phyloP scores from a whole-genome alignment of 1,284 basidiomycete genomes.

The Farysia itapuensis region DNA sequence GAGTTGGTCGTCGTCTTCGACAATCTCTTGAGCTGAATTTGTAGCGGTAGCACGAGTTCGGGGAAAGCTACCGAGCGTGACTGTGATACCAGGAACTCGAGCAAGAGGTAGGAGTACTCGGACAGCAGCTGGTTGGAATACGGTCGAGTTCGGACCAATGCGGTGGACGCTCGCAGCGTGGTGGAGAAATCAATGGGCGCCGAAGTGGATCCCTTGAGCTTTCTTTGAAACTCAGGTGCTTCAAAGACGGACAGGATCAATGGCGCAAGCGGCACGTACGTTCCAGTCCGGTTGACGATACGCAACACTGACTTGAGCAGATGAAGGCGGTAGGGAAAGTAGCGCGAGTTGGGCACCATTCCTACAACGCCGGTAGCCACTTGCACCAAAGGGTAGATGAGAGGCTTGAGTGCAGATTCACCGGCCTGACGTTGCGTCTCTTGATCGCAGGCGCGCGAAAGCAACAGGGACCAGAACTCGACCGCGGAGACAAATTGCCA shows the following conservation, averaged over 20 bases:
- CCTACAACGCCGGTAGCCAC: slow-evolving; percentile 92
- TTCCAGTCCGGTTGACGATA: slow-evolving; percentile 74
- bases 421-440: slow-evolving; percentile 34
- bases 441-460: slow-evolving; percentile 45
- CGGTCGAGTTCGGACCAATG: slow-evolving; percentile 84
- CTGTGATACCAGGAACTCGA: slow-evolving; percentile 71
- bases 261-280: slow-evolving; percentile 85
- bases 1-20: slow-evolving; percentile 45
- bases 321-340: slow-evolving; percentile 79
- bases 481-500: slow-evolving; percentile 97
- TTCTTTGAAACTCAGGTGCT: slow-evolving; percentile 73
- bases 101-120: slow-evolving; percentile 76
- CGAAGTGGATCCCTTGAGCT: slow-evolving; percentile 82
- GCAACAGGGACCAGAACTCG: slow-evolving; percentile 91
- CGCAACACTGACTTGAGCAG: slow-evolving; percentile 73
- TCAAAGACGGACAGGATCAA: slow-evolving; percentile 83
- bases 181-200: slow-evolving; percentile 86
- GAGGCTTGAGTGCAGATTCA: slow-evolving; percentile 77
- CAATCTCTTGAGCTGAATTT: slow-evolving; percentile 62
- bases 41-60: slow-evolving; percentile 82
- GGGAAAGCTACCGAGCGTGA: slow-evolving; percentile 74
- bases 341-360: slow-evolving; percentile 77
- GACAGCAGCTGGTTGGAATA: slow-evolving; percentile 82
- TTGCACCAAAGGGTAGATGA: slow-evolving; percentile 94
- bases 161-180: slow-evolving; percentile 80